These are phyloP conservation scores for Thielaviopsis euricoi DNA, from an alignment of 2,329 filamentous ascomycete species.

Conservation along the genomic window DNA sequence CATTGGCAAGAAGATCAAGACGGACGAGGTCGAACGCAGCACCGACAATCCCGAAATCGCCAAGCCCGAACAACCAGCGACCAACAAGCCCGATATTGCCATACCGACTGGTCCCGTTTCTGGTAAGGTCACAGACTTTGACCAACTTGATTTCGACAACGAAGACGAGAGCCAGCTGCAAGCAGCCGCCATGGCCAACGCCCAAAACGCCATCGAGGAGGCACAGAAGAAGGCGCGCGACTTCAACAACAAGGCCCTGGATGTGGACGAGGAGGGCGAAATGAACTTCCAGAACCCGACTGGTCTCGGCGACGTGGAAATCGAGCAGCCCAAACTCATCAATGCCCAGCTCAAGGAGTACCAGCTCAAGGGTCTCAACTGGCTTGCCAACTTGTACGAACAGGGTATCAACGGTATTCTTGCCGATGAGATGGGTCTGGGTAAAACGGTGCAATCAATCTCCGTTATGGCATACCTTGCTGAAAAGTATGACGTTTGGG, in stretches of 20 bases:
- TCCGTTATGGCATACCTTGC: conserved; percentile 98
- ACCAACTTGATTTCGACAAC: conserved; percentile 88
- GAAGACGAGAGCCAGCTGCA: conserved; percentile 74
- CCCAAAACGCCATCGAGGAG: conserved; percentile 86
- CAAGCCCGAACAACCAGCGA: conserved; percentile 30
- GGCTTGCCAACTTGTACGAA: conserved; percentile 97
- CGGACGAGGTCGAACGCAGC: conserved; percentile 79
- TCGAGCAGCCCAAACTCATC: conserved; percentile 85
- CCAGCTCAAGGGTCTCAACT: conserved; percentile 96
- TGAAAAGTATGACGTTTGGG: conserved; percentile 96
- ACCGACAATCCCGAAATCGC: conserved; percentile 66
- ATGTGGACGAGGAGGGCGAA: conserved; percentile 80
- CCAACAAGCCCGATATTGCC: conserved; percentile 31
- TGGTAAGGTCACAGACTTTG: conserved; percentile 76
- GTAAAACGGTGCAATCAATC: conserved; percentile 97
- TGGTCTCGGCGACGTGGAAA: conserved; percentile 82
- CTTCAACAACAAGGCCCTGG: conserved; percentile 63
- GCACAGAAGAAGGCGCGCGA: conserved; percentile 83
- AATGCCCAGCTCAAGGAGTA: conserved; percentile 95
- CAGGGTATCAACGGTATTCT: conserved; percentile 99
- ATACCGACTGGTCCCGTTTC: conserved; percentile 38
- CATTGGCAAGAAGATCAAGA: conserved; percentile 98
- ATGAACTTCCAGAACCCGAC: conserved; percentile 99
- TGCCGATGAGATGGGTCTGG: conserved; percentile 98
- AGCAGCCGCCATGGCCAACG: conserved; percentile 82